Conservation (phyloP, 2,329 filamentous ascomycete species). For the Penicillium aurantiogriseum region DNA sequence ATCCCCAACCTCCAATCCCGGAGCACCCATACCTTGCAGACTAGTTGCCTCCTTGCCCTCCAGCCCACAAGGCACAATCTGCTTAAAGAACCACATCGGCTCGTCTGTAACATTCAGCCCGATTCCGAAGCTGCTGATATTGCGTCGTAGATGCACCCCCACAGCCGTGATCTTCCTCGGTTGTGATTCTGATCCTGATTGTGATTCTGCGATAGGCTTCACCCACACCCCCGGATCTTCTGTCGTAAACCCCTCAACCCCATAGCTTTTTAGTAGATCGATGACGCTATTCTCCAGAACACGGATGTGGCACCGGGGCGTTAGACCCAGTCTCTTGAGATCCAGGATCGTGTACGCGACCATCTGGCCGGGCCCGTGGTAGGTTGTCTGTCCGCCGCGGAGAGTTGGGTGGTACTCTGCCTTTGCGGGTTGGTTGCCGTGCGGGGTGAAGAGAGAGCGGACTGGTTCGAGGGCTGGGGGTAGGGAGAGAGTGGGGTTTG, state of each 20-base stretch:
- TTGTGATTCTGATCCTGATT: conserved; percentile 7
- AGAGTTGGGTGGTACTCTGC: conserved; percentile 68
- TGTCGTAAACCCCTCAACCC: conserved; percentile 62
- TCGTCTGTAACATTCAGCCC: conserved; percentile 58
- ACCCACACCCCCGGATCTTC: conserved; percentile 87
- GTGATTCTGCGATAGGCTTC: not conserved
- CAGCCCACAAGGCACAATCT: conserved; percentile 89
- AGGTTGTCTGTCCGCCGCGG: conserved; percentile 89
- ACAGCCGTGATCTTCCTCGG: conserved; percentile 77
- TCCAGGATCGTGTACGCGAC: conserved; percentile 93
- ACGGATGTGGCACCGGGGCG: conserved; percentile 72
- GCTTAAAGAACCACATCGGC: conserved; percentile 64
- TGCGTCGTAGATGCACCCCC: conserved; percentile 83
- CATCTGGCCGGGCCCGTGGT: conserved; percentile 90
- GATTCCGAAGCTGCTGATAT: conserved; percentile 80
- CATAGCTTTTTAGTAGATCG: conserved; percentile 59
- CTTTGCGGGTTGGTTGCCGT: conserved; percentile 28
- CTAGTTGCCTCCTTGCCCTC: conserved; percentile 77
- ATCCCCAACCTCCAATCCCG: conserved; percentile 36
- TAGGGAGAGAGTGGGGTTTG: conserved; percentile 40
- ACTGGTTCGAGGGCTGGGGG: conserved; percentile 39
- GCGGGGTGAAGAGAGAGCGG: conserved; percentile 32
- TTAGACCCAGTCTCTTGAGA: conserved; percentile 65
- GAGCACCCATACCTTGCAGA: conserved; percentile 55
- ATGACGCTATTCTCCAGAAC: conserved; percentile 76